phyloP scores from a whole-genome alignment of 495 filamentous ascomycete genomes.

The Podospora appendiculata region DNA sequence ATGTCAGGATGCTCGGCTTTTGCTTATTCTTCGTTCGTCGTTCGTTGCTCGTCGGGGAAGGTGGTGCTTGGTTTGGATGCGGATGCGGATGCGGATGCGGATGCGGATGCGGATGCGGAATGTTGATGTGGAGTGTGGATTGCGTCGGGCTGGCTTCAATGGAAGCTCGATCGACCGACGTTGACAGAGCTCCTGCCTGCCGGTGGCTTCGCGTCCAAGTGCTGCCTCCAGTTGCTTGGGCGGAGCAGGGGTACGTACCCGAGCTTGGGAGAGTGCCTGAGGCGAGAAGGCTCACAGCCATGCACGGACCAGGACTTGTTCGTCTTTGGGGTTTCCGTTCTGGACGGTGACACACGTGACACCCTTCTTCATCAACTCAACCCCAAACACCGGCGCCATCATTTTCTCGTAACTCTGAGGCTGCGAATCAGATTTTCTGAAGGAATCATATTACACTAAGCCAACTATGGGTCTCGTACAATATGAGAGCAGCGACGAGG shows the following conservation, averaged over 20 bases:
- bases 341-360: conserved; percentile 16
- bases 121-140: conserved; percentile 9
- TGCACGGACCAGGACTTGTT: not conserved
- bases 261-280: conserved; percentile 6
- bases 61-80: conserved; percentile 2
- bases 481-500: conserved; percentile 77
- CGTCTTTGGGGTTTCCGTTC: not conserved
- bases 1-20: too few species aligned
- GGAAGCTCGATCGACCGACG: not conserved
- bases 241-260: not conserved
- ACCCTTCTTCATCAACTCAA: conserved; percentile 16
- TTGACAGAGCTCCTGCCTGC: not conserved
- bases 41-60: not conserved
- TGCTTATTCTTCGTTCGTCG: too few species aligned
- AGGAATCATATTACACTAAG: not conserved
- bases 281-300: conserved; percentile 4
- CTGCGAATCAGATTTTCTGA: not conserved
- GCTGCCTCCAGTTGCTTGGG: conserved; percentile 20
- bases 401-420: not conserved
- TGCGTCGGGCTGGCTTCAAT: conserved; percentile 12
- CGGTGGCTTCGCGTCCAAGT: conserved; percentile 31
- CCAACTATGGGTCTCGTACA: conserved; percentile 55
- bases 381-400: not conserved
- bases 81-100: not conserved
- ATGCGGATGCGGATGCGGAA: conserved; percentile 9